These are phyloP conservation scores for Dictyophora rubrovolvata DNA, from an alignment of 768 basidiomycete genomes.

Conservation along the genomic window DNA sequence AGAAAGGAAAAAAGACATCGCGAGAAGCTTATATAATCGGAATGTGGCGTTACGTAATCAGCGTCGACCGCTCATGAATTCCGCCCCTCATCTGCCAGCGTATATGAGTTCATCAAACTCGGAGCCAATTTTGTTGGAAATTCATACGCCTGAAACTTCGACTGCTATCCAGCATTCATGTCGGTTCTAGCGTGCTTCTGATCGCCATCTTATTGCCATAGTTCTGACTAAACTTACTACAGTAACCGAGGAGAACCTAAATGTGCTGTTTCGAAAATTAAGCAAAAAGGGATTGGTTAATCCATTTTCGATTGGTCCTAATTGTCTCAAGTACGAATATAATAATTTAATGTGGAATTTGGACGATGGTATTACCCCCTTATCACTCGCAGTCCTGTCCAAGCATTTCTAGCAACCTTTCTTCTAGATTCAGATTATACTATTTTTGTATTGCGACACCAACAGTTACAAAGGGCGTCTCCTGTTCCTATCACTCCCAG, in stretches of 20 bases:
- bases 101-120: constrained; percentile 20
- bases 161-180: constrained; percentile 69
- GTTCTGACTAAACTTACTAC: constrained; percentile 4
- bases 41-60: neutral
- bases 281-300: constrained; percentile 53
- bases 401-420: neutral
- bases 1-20: neutral
- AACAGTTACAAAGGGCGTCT: constrained; percentile 23
- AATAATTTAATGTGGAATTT: constrained; percentile 73
- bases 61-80: neutral
- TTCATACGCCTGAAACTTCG: constrained; percentile 69
- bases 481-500: constrained; percentile 31
- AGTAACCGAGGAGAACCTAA: constrained; percentile 64
- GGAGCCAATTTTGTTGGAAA: constrained; percentile 37
- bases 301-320: constrained; percentile 56
- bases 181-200: constrained; percentile 25
- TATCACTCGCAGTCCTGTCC: neutral
- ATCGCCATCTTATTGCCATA: neutral
- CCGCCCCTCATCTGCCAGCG: neutral
- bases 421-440: constrained; percentile 71
- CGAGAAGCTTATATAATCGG: neutral
- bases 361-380: constrained; percentile 63
- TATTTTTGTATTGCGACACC: constrained; percentile 73
- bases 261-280: constrained; percentile 58
- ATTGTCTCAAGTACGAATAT: constrained; percentile 85